These are phyloP conservation scores for Diaporthe citriasiana DNA, from an alignment of 2,329 filamentous ascomycete species.

Conservation along the genomic window DNA sequence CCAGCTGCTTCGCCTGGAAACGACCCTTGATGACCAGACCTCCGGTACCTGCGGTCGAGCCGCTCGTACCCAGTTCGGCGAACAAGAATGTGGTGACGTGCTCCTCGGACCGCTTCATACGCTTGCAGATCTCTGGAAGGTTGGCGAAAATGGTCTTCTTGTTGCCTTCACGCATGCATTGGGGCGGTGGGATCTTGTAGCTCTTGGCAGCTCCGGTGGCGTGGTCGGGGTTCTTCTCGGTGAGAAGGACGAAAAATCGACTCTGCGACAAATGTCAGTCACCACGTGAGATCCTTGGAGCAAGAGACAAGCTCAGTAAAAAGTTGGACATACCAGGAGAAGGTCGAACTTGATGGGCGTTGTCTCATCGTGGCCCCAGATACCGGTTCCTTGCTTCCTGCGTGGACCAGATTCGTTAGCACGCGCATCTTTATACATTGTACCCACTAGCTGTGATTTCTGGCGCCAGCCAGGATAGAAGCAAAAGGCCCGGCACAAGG, in stretches of 20 bases:
- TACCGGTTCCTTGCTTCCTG: constrained; percentile 76
- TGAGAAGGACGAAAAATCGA: constrained; percentile 94
- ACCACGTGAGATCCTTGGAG: neutral
- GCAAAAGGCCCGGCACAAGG: neutral
- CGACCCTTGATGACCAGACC: constrained; percentile 98
- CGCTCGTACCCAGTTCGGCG: constrained; percentile 96
- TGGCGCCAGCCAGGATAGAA: neutral
- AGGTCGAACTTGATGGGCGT: constrained; percentile 86
- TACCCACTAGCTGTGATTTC: neutral
- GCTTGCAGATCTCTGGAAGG: constrained; percentile 98
- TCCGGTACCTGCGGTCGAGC: constrained; percentile 92
- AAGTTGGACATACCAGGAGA: constrained; percentile 70
- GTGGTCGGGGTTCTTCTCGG: constrained; percentile 97
- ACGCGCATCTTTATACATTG: too few species aligned
- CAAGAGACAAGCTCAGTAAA: neutral
- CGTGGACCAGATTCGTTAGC: neutral
- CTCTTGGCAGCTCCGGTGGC: constrained; percentile 89
- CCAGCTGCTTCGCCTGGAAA: constrained; percentile 99
- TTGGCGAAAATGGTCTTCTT: constrained; percentile 99
- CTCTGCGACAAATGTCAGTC: constrained; percentile 36
- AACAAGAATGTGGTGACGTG: constrained; percentile 98
- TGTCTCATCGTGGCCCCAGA: constrained; percentile 87
- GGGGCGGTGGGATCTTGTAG: constrained; percentile 99
- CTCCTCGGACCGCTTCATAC: constrained; percentile 99
- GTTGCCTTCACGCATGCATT: constrained; percentile 99